These are phyloP conservation scores for Bryum argenteum DNA, from an alignment of 225 moss, liverwort and hornwort genomes.

Conservation along the genomic window DNA sequence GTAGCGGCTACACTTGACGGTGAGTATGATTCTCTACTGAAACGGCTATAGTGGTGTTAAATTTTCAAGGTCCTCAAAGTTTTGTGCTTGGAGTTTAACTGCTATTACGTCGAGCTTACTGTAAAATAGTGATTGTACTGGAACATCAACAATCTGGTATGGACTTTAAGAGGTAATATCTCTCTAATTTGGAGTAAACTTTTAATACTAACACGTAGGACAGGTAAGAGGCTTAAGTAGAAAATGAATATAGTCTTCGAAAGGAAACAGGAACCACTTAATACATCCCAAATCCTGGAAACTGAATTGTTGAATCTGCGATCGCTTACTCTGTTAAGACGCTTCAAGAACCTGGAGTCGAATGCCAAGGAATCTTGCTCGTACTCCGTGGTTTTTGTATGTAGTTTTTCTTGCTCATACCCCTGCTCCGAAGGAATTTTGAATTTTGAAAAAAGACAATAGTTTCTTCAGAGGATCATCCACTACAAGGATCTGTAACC, in stretches of 20 bases:
- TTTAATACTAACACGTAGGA: no score
- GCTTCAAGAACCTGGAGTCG: constrained; percentile 32
- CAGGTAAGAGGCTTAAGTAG: no score
- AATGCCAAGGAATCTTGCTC: constrained; percentile 29
- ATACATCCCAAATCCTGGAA: no score
- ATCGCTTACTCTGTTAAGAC: constrained; percentile 28
- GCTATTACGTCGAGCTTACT: no score
- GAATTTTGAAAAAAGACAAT: constrained; percentile 1
- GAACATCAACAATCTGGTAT: no score
- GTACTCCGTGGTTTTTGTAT: background rate
- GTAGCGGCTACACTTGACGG: background rate
- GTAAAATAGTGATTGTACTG: no score
- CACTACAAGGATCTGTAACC: background rate
- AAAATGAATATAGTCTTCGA: no score
- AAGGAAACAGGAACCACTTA: no score
- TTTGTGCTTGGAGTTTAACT: no score
- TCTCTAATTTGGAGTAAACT: no score
- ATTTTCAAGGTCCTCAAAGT: no score
- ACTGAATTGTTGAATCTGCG: background rate
- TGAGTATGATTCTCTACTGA: background rate
- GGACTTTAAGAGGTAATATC: no score
- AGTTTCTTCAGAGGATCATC: background rate
- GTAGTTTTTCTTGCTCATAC: background rate
- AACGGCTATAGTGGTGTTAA: background rate
- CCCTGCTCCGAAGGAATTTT: constrained; percentile 5